Evolutionary conservation across 108 stramenopile species (phyloP).

Genomic region (Schizochytrium sp.): DNA sequence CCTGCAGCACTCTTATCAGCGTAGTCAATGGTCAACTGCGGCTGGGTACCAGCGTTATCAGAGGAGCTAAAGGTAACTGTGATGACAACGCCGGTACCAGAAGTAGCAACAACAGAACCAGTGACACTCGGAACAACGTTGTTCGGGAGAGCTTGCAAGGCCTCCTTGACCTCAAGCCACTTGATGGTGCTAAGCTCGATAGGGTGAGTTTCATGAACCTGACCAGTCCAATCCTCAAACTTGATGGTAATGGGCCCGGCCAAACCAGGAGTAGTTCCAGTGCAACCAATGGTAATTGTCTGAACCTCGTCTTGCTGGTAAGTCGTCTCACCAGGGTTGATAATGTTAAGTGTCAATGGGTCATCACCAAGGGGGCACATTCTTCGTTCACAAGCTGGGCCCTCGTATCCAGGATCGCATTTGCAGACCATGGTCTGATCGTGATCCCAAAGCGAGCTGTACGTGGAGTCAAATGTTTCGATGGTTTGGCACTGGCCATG

Average conservation of each 20-base stretch:
- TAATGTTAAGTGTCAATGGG: slow-evolving; percentile 73
- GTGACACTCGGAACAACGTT: slow-evolving; percentile 20
- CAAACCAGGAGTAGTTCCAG: neutral
- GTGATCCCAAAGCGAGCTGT: slow-evolving; percentile 81
- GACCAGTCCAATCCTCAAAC: slow-evolving; percentile 54
- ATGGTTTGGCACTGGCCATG: slow-evolving; percentile 79
- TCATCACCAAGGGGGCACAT: slow-evolving; percentile 82
- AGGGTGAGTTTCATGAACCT: slow-evolving; percentile 8
- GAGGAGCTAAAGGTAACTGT: neutral
- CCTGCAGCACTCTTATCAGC: neutral
- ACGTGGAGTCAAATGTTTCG: slow-evolving; percentile 75
- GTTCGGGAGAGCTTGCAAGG: slow-evolving; percentile 23
- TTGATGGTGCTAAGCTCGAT: neutral
- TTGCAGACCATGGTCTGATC: slow-evolving; percentile 82
- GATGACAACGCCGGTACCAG: neutral
- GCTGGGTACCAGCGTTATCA: slow-evolving; percentile 53
- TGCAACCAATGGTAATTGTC: neutral
- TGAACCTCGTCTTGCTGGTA: slow-evolving; percentile 51
- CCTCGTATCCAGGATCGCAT: slow-evolving; percentile 79
- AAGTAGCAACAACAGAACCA: neutral
- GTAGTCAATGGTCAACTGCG: neutral
- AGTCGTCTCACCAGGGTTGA: neutral
- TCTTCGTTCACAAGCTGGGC: slow-evolving; percentile 78
- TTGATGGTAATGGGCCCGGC: neutral
- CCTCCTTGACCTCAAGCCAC: neutral